Evolutionary conservation across 2,329 filamentous ascomycete species (phyloP).

Genomic region (Hypoxylon sp.): DNA sequence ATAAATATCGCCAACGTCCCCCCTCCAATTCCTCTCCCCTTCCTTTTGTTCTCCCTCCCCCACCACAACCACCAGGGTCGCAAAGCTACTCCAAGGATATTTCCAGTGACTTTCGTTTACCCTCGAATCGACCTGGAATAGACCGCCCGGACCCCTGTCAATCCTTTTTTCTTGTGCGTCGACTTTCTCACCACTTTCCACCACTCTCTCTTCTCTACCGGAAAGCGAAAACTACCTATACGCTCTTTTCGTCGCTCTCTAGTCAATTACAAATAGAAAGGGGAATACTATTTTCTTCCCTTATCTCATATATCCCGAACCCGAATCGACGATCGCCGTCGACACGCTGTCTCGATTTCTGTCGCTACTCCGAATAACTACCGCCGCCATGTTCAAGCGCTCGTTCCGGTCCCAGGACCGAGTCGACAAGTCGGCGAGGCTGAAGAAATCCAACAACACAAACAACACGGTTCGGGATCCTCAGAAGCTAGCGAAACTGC

Average conservation of each 20-base stretch:
- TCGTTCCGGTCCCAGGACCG: constrained; percentile 88
- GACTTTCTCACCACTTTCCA: constrained; percentile 55
- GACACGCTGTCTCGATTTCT: constrained; percentile 53
- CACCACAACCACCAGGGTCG: constrained; percentile 69
- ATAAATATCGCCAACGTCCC: constrained; percentile 56
- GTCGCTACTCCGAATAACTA: constrained; percentile 47
- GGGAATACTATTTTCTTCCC: constrained; percentile 47
- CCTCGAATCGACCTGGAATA: constrained; percentile 53
- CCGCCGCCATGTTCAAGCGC: constrained; percentile 86
- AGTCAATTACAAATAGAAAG: constrained; percentile 42
- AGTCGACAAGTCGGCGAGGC: constrained; percentile 88
- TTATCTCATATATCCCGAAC: constrained; percentile 50
- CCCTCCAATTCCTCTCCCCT: constrained; percentile 56
- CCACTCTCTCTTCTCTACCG: constrained; percentile 49
- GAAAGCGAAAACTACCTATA: constrained; percentile 45
- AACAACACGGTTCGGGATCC: constrained; percentile 71
- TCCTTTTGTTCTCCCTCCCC: constrained; percentile 65
- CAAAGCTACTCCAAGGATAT: constrained; percentile 68
- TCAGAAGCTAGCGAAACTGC: constrained; percentile 85
- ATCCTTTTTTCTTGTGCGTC: constrained; percentile 60
- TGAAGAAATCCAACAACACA: constrained; percentile 74
- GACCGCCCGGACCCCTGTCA: constrained; percentile 66
- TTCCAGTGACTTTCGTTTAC: constrained; percentile 64
- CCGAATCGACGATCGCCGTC: constrained; percentile 31
- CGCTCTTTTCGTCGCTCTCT: constrained; percentile 70